A percentile compares a stretch with the other conserved stretches of the same genome.
phyloP scores from a whole-genome alignment of 192 early-diverging fungal species.

The Entomortierella chlamydospora region DNA sequence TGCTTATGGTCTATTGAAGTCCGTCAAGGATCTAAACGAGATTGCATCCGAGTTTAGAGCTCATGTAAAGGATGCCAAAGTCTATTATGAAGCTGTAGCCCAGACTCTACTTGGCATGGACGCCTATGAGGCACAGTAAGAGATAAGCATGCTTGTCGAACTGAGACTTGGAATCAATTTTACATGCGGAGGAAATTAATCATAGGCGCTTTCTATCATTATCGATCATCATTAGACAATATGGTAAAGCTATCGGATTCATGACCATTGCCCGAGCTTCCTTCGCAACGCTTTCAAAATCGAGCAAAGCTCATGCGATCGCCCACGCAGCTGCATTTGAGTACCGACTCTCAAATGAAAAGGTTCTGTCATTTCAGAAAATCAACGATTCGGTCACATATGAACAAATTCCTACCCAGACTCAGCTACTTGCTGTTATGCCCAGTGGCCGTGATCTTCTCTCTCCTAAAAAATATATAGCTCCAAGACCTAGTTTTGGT shows the following conservation, averaged over 20 bases:
- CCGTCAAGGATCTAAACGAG: conserved; percentile 62
- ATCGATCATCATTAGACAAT: conserved; percentile 46
- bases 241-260: conserved; percentile 69
- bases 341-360: conserved; percentile 58
- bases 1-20: conserved; percentile 65
- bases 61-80: conserved; percentile 62
- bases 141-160: too few species aligned
- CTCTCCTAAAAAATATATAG: conserved; percentile 55
- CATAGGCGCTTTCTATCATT: background rate
- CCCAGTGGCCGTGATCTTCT: conserved; percentile 65
- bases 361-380: conserved; percentile 54
- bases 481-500: conserved; percentile 59
- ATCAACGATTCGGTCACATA: conserved; percentile 71
- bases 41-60: conserved; percentile 64
- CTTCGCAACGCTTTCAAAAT: conserved; percentile 58
- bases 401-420: conserved; percentile 58
- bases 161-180: too few species aligned
- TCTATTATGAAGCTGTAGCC: conserved; percentile 60
- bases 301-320: conserved; percentile 56
- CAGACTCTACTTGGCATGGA: conserved; percentile 66
- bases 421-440: conserved; percentile 61
- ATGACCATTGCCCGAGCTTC: conserved; percentile 58
- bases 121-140: conserved; percentile 68
- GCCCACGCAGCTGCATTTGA: conserved; percentile 60
- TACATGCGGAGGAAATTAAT: background rate